These are phyloP conservation scores for Marasmius tenuissimus DNA, from an alignment of 1,284 basidiomycete genomes.

Conservation along the genomic window DNA sequence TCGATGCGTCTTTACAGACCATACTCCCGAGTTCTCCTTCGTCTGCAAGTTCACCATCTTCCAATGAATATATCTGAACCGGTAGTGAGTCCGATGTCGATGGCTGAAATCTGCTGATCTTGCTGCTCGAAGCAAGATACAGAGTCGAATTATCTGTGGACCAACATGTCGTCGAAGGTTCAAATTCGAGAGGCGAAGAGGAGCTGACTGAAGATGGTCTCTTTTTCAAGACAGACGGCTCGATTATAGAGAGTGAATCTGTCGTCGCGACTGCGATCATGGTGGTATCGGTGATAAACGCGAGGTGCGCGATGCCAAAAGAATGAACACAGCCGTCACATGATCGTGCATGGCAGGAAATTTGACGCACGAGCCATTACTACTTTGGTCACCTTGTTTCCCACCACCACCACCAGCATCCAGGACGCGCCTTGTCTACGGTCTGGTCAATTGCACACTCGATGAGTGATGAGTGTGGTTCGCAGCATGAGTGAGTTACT, in stretches of 20 bases:
- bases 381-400: too few species aligned
- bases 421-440: too few species aligned
- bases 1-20: slow-evolving; percentile 40
- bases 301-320: too few species aligned
- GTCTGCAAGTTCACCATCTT: slow-evolving; percentile 41
- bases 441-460: too few species aligned
- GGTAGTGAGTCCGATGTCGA: slow-evolving; percentile 39
- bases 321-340: too few species aligned
- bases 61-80: slow-evolving; percentile 33
- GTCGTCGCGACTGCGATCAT: slow-evolving; percentile 52
- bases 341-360: too few species aligned
- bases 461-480: too few species aligned
- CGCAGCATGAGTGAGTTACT: too few species aligned
- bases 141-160: slow-evolving; percentile 51
- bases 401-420: too few species aligned
- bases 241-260: slow-evolving; percentile 43
- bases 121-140: slow-evolving; percentile 46
- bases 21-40: slow-evolving; percentile 45
- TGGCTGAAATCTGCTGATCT: slow-evolving; percentile 54
- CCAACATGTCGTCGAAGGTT: slow-evolving; percentile 51
- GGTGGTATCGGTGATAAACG: slow-evolving; percentile 4
- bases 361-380: too few species aligned
- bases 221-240: slow-evolving; percentile 46
- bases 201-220: slow-evolving; percentile 37
- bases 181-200: slow-evolving; percentile 36